These are phyloP conservation scores for Cocos nucifera DNA, from an alignment of 176 grass and related monocot species.

Conservation along the genomic window DNA sequence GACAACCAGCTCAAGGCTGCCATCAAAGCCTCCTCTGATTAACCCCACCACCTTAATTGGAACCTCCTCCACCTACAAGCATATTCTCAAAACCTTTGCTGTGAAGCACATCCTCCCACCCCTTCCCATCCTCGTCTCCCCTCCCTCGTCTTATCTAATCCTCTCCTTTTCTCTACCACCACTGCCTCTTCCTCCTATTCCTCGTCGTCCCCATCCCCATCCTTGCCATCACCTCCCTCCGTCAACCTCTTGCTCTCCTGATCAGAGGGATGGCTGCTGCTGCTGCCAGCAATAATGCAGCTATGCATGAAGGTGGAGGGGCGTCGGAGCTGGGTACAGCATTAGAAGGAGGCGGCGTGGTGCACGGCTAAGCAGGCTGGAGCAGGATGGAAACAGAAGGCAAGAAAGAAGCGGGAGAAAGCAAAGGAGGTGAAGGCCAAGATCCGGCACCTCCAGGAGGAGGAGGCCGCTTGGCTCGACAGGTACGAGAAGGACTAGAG, in stretches of 20 bases:
- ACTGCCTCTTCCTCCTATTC: background rate
- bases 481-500: constrained; percentile 1
- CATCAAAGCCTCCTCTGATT: too few species aligned
- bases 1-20: constrained; percentile 15
- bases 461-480: constrained; percentile 3
- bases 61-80: constrained; percentile 2
- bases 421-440: constrained; percentile 7
- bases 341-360: constrained; percentile 16
- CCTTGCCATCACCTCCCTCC: background rate
- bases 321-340: constrained; percentile 7
- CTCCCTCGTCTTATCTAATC: too few species aligned
- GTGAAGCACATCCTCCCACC: constrained; percentile 5
- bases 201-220: background rate
- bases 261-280: background rate
- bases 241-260: background rate
- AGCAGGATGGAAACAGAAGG: constrained; percentile 21
- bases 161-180: too few species aligned
- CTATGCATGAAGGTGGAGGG: constrained; percentile 13
- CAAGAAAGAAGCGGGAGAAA: constrained; percentile 13
- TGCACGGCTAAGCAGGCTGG: constrained; percentile 11
- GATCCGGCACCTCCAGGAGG: constrained; percentile 1
- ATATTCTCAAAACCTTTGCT: constrained; percentile 18
- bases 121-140: background rate
- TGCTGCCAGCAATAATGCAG: background rate
- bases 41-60: too few species aligned